These are phyloP conservation scores for Dactylellina sp. DNA, from an alignment of 2,329 filamentous ascomycete species.

Conservation along the genomic window DNA sequence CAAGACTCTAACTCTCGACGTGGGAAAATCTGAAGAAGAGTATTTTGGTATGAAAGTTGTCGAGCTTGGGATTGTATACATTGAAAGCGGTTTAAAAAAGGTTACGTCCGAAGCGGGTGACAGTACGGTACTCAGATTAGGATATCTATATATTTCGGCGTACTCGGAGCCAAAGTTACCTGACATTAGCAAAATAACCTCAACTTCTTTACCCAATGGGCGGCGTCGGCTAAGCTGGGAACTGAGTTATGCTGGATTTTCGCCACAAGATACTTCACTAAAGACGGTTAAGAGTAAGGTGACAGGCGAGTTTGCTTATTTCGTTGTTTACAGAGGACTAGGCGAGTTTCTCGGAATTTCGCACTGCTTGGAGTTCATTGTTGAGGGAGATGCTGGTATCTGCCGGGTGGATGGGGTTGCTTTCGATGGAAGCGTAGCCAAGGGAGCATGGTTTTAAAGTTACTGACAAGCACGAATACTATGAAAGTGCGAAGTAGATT, in stretches of 20 bases:
- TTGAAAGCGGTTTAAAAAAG: neutral
- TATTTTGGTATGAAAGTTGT: conserved; percentile 41
- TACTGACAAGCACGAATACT: neutral
- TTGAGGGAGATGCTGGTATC: conserved; percentile 20
- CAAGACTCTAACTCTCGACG: conserved; percentile 46
- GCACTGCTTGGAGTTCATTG: conserved; percentile 57
- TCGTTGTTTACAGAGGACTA: conserved; percentile 58
- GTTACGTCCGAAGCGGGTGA: neutral
- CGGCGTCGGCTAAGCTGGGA: conserved; percentile 57
- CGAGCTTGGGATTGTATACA: conserved; percentile 35
- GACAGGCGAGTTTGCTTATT: conserved; percentile 59
- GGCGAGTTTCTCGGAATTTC: conserved; percentile 57
- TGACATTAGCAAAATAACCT: conserved; percentile 50
- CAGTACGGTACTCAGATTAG: conserved; percentile 7
- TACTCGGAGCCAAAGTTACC: conserved; percentile 51
- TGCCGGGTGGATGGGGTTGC: conserved; percentile 59
- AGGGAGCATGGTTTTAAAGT: conserved; percentile 49
- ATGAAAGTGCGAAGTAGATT: neutral
- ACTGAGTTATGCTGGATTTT: conserved; percentile 47
- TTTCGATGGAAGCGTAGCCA: conserved; percentile 58
- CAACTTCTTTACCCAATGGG: conserved; percentile 19
- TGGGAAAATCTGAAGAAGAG: conserved; percentile 47
- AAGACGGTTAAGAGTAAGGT: conserved; percentile 56
- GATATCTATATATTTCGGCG: conserved; percentile 33
- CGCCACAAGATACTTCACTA: conserved; percentile 13